A percentile compares a stretch with the other conserved stretches of the same genome.
Evolutionary conservation across 306 rosid genomes (phyloP).

Genomic region (Argentina anserina): DNA sequence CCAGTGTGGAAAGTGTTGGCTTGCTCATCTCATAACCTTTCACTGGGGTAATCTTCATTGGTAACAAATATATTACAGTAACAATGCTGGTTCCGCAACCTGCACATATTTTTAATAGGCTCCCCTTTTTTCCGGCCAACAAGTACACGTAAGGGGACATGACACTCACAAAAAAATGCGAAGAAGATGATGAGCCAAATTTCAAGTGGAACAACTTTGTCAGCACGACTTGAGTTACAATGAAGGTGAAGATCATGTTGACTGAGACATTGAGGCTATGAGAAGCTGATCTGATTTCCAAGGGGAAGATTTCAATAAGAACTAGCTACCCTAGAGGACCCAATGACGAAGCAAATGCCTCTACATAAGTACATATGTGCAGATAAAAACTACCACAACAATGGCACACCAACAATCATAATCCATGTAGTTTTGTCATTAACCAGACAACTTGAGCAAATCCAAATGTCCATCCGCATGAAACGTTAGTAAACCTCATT

Average conservation of each 20-base stretch:
- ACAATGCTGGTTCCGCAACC: conserved; percentile 71
- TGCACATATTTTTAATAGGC: conserved; percentile 87
- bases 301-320: conserved; percentile 88
- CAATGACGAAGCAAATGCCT: conserved; percentile 98
- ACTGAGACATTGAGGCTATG: conserved; percentile 82
- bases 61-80: conserved; percentile 64
- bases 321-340: conserved; percentile 97
- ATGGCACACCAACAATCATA: conserved; percentile 95
- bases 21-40: conserved; percentile 39
- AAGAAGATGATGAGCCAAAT: conserved; percentile 87
- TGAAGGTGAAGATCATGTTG: conserved; percentile 85
- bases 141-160: conserved; percentile 55
- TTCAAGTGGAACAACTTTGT: conserved; percentile 80
- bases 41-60: conserved; percentile 32
- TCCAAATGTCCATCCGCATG: too few species aligned
- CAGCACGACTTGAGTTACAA: conserved; percentile 69
- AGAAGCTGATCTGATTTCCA: conserved; percentile 89
- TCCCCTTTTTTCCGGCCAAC: conserved; percentile 77
- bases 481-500: too few species aligned
- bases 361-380: conserved; percentile 74
- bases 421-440: too few species aligned
- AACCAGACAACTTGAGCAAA: too few species aligned
- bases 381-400: conserved; percentile 84
- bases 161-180: conserved; percentile 59
- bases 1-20: conserved; percentile 28